These are phyloP conservation scores for Ramalina peruviana DNA, from an alignment of 495 filamentous ascomycete species.

Conservation along the genomic window DNA sequence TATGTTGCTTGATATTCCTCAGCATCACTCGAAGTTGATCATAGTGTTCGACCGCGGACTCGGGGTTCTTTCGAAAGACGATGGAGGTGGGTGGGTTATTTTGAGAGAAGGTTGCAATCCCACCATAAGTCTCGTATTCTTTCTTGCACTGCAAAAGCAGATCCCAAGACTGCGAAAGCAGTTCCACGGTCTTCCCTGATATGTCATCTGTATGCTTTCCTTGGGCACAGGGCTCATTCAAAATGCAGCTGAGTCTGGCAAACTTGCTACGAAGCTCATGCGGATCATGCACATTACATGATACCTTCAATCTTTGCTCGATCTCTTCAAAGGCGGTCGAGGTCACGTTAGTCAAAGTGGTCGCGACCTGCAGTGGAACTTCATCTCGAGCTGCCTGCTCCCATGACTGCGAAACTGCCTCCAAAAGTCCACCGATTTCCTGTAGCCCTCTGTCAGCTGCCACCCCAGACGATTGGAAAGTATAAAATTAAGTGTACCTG, in stretches of 20 bases:
- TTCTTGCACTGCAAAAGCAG: background rate
- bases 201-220: background rate
- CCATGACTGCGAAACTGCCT: slow-evolving; percentile 4
- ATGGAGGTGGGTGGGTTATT: background rate
- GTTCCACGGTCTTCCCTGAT: background rate
- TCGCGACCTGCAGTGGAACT: slow-evolving; percentile 6
- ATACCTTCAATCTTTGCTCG: slow-evolving; percentile 6
- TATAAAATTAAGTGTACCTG: slow-evolving; percentile 6
- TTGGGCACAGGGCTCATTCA: background rate
- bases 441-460: background rate
- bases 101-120: background rate
- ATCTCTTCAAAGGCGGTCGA: slow-evolving; percentile 11
- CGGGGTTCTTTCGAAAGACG: background rate
- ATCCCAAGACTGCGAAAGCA: slow-evolving; percentile 1
- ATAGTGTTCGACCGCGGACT: slow-evolving; percentile 1
- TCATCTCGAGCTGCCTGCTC: slow-evolving; percentile 12
- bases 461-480: background rate
- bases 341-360: slow-evolving; percentile 9
- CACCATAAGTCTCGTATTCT: no score
- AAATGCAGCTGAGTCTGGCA: background rate
- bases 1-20: slow-evolving; percentile 11
- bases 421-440: slow-evolving; percentile 9
- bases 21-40: slow-evolving; percentile 9
- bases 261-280: background rate
- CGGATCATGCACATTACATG: slow-evolving; percentile 8